Conservation (phyloP, 768 basidiomycete genomes). For the Suillus occidentalis region DNA sequence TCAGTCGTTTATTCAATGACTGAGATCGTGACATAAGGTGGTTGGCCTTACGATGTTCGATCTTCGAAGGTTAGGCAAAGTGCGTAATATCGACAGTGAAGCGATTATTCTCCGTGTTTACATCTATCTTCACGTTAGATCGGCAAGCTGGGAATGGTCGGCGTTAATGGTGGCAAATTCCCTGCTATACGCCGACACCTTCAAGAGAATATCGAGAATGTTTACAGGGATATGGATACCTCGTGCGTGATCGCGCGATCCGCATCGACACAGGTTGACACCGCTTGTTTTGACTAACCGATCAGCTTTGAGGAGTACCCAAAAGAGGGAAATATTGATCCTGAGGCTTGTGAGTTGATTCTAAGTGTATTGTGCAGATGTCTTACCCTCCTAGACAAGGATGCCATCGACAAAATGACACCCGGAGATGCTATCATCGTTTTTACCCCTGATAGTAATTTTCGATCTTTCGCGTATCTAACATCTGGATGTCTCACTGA, state of each 20-base stretch:
- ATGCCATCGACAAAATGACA: conserved; percentile 72
- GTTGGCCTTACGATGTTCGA: conserved; percentile 90
- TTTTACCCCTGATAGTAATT: conserved; percentile 87
- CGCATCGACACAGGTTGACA: too few species aligned
- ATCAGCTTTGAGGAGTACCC: conserved; percentile 79
- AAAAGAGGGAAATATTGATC: conserved; percentile 62
- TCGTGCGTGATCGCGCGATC: conserved; percentile 46
- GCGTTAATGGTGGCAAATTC: conserved; percentile 86
- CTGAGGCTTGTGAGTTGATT: conserved; percentile 75
- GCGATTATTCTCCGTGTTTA: conserved; percentile 14
- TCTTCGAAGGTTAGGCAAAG: conserved; percentile 82
- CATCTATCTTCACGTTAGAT: conserved; percentile 42
- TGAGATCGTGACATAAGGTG: conserved; percentile 49
- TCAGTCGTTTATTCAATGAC: conserved; percentile 16
- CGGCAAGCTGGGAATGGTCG: conserved; percentile 80
- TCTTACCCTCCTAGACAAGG: conserved; percentile 59
- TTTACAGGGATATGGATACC: conserved; percentile 86
- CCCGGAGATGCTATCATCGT: conserved; percentile 89
- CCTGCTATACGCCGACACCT: conserved; percentile 83
- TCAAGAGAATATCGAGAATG: conserved; percentile 75
- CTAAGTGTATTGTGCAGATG: conserved; percentile 4
- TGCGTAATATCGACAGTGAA: conserved; percentile 19
- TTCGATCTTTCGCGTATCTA: neutral
- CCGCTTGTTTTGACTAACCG: neutral
- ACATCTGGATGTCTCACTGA: neutral